Percentiles rank a stretch among this genome's conserved stretches.
phyloP scores from a whole-genome alignment of 208 protist genomes.

The Porcisia deanei region DNA sequence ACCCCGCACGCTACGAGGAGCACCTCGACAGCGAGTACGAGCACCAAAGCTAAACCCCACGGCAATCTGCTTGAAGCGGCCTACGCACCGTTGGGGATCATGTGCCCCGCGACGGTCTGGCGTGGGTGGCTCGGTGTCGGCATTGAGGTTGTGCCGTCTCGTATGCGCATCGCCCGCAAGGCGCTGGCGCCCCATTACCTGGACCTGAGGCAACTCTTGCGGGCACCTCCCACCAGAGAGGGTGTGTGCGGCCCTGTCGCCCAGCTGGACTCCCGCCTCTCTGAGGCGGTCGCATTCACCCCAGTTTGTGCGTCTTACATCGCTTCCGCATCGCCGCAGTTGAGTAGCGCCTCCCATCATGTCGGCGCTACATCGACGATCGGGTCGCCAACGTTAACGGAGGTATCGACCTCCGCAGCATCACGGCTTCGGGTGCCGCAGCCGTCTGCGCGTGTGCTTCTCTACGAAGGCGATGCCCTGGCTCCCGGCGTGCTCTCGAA shows the following conservation, averaged over 20 bases:
- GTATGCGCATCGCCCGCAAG: slow-evolving; percentile 54
- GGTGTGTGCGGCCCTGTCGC: slow-evolving; percentile 1
- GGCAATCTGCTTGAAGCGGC: slow-evolving; percentile 20
- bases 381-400: slow-evolving; percentile 17
- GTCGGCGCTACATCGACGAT: neutral
- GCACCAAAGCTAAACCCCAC: slow-evolving; percentile 3
- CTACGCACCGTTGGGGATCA: slow-evolving; percentile 14
- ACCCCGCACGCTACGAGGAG: slow-evolving; percentile 1
- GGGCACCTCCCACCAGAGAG: neutral
- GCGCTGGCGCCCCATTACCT: slow-evolving; percentile 49
- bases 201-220: slow-evolving; percentile 29
- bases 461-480: slow-evolving; percentile 65
- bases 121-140: slow-evolving; percentile 56
- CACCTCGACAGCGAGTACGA: slow-evolving; percentile 4
- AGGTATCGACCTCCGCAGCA: neutral
- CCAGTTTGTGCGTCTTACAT: slow-evolving; percentile 12
- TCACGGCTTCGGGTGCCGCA: slow-evolving; percentile 22
- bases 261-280: slow-evolving; percentile 17
- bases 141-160: slow-evolving; percentile 64
- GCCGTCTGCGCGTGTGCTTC: slow-evolving; percentile 41
- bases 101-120: slow-evolving; percentile 10
- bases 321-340: slow-evolving; percentile 6
- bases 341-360: neutral
- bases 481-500: slow-evolving; percentile 53
- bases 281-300: slow-evolving; percentile 21